These are phyloP conservation scores for Cornus suecica DNA, from an alignment of 148 eudicot genomes.

Conservation along the genomic window DNA sequence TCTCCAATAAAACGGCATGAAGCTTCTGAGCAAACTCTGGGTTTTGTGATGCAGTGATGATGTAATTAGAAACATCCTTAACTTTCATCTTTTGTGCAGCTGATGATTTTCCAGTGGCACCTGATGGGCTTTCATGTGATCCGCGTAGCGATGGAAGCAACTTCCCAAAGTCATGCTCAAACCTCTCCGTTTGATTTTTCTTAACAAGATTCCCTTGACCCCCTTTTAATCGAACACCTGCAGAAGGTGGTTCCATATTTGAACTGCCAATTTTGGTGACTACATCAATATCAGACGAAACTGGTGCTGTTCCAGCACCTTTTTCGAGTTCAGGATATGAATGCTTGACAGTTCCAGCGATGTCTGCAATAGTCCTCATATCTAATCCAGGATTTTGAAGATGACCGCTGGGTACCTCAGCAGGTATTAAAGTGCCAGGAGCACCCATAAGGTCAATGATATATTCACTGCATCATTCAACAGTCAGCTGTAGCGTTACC, in stretches of 20 bases:
- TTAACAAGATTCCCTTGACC: slow-evolving; percentile 24
- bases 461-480: slow-evolving; percentile 68
- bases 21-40: slow-evolving; percentile 78
- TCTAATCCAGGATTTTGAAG: slow-evolving; percentile 52
- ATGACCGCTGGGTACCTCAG: slow-evolving; percentile 84
- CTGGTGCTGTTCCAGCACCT: slow-evolving; percentile 28
- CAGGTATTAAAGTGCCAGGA: slow-evolving; percentile 91
- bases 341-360: slow-evolving; percentile 33
- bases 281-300: slow-evolving; percentile 31
- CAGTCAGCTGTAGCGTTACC: slow-evolving; percentile 10
- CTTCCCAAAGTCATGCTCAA: slow-evolving; percentile 42
- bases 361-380: slow-evolving; percentile 41
- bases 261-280: slow-evolving; percentile 30
- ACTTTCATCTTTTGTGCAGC: slow-evolving; percentile 55
- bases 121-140: slow-evolving; percentile 31
- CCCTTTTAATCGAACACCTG: slow-evolving; percentile 25
- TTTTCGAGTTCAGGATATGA: slow-evolving; percentile 41
- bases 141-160: slow-evolving; percentile 32
- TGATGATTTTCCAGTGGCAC: slow-evolving; percentile 37
- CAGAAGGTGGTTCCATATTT: slow-evolving; percentile 24
- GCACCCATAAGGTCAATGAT: slow-evolving; percentile 97
- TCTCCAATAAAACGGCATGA: slow-evolving; percentile 68
- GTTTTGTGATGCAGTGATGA: slow-evolving; percentile 68
- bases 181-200: slow-evolving; percentile 31
- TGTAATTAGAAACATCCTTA: slow-evolving; percentile 73